A percentile compares a stretch with the other conserved stretches of the same genome.
These are phyloP conservation scores for Leishmania braziliensis DNA, from an alignment of 208 protist genomes.

Conservation along the genomic window DNA sequence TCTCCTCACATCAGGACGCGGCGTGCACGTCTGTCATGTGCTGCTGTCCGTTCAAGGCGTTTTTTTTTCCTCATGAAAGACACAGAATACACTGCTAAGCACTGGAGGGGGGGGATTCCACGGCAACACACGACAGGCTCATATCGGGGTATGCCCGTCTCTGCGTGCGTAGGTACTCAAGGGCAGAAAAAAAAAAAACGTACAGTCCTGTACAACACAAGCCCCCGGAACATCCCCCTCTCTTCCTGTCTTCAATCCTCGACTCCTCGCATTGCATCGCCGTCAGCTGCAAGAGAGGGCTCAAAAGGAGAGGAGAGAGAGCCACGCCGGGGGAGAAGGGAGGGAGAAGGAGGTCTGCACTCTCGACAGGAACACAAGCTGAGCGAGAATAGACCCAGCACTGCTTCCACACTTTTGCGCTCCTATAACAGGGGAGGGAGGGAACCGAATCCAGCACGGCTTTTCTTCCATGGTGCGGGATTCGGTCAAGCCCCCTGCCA, in stretches of 20 bases:
- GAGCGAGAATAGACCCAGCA: not conserved
- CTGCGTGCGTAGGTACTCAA: not conserved
- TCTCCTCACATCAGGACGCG: not conserved
- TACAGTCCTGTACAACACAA: not conserved
- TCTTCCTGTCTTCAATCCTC: not conserved
- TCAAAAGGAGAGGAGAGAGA: not conserved
- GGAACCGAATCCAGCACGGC: not conserved
- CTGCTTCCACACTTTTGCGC: not conserved
- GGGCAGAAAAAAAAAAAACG: conserved; percentile 3
- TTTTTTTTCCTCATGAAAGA: not conserved
- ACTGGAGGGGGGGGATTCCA: not conserved
- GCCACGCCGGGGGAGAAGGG: not conserved
- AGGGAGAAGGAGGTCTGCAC: not conserved
- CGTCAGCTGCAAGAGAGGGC: not conserved
- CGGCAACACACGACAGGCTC: not conserved
- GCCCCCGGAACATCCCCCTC: not conserved
- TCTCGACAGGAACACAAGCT: not conserved
- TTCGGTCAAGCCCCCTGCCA: not conserved
- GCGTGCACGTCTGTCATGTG: not conserved
- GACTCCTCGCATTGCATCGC: not conserved
- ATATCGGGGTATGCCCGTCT: not conserved
- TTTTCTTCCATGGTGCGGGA: too few relatives aligned
- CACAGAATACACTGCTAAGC: not conserved
- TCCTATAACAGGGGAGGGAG: not conserved
- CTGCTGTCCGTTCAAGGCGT: not conserved